Evolutionary conservation across 768 basidiomycete genomes (phyloP), one percentile per base, ranked within the genome.

Genomic region (Agaricus blazei): DNA sequence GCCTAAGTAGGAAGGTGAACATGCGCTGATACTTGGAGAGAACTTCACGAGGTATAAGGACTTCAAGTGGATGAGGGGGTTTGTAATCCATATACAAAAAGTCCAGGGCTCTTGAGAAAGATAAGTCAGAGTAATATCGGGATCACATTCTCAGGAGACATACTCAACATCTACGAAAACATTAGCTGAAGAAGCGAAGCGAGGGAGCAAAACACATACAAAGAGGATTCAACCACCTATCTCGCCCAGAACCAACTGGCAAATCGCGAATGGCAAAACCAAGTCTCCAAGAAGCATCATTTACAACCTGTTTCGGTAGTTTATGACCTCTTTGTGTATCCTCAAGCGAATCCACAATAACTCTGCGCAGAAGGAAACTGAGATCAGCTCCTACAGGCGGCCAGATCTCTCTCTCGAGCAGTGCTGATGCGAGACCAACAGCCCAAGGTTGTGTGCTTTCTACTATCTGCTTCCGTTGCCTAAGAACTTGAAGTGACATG

Each of bases 71-170:
- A n/a, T 76, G 76, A 1, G 92, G 90, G n/a, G 90, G 86, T 62
- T 88, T 88, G 68, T 96, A 96, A 60, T 93, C 84, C 74, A 96
- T 84, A 64, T 90, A 91, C 12, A 96, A 70, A 65, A 95, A 96
- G 66, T 95, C 93, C 42, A 96, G 67, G 6, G 93, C 92, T 66
- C 90, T 91, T 34, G 60, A 4, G 19, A 50, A 60, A 28, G 29
- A 48, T 59, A 23, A 11, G 34, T 34, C 34, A 34, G 34, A 7
- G 34, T 34, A 38, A 12, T 31, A 7, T 43, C 4, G 46, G 38
- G 19, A 34, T 14, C 15, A 31, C 9, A 34, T 9, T 14, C 15
- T 29, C 27, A 23, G 41, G 15, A 42, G 1, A 50, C 79, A 51
- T 63, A 79, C 81, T 82, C 78, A 24, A 82, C 78, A 19, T 70